Conservation (phyloP, 1,139 yeast species). For the Zygoascus hellenicus region DNA sequence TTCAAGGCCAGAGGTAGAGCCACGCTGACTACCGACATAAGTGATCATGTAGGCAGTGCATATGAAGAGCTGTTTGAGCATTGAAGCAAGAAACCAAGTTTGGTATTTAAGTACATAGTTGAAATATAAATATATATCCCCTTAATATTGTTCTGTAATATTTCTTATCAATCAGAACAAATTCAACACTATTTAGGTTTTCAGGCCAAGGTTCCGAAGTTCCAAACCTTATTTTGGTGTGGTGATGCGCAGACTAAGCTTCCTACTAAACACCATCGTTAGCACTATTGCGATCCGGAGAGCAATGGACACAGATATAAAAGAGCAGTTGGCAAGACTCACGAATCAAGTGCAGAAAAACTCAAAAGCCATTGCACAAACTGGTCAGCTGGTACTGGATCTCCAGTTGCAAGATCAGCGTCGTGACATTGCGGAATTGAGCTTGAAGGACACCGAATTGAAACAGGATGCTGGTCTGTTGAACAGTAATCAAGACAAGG, state of each 20-base stretch:
- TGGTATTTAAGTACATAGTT: too few relatives aligned
- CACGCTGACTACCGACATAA: conserved; percentile 80
- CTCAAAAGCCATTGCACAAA: conserved; percentile 43
- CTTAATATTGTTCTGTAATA: too few relatives aligned
- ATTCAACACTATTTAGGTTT: too few relatives aligned
- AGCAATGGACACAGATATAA: conserved; percentile 10
- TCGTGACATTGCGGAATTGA: conserved; percentile 18
- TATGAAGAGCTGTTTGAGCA: conserved; percentile 47
- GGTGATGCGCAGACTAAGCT: too few relatives aligned
- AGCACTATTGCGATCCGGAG: background rate
- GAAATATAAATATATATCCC: too few relatives aligned
- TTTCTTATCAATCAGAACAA: too few relatives aligned
- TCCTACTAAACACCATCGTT: background rate
- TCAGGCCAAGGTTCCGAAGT: too few relatives aligned
- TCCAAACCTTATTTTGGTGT: too few relatives aligned
- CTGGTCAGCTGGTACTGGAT: conserved; percentile 72
- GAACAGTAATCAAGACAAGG: background rate
- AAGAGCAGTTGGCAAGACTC: conserved; percentile 25
- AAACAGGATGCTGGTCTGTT: conserved; percentile 4
- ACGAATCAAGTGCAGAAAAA: conserved; percentile 29
- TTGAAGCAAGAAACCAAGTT: too few relatives aligned
- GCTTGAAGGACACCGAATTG: conserved; percentile 20
- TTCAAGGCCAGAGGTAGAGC: conserved; percentile 62
- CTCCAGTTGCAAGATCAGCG: conserved; percentile 52
- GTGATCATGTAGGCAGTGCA: conserved; percentile 59